Conservation (phyloP, 2,329 filamentous ascomycete species). For the Epichloe baconii region DNA sequence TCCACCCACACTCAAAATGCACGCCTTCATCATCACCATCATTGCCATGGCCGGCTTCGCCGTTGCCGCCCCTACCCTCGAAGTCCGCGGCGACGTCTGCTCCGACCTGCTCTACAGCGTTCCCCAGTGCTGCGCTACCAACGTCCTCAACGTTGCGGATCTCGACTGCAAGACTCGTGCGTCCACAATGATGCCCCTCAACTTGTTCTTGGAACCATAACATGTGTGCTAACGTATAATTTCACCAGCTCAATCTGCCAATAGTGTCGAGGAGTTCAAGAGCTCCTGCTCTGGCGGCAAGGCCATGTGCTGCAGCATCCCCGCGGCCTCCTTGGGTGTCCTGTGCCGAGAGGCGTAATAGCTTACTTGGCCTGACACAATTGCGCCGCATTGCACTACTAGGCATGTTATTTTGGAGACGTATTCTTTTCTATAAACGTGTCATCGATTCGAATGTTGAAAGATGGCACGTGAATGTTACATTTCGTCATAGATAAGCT, state of each 20-base stretch:
- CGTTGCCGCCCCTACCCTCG: conserved; percentile 1
- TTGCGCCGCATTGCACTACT: too few species aligned
- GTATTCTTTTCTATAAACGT: background rate
- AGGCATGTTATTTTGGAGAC: background rate
- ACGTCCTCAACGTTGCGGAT: conserved; percentile 3
- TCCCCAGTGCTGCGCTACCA: conserved; percentile 5
- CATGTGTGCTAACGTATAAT: background rate
- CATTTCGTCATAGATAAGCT: background rate
- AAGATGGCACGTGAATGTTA: background rate
- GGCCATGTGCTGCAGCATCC: conserved; percentile 6
- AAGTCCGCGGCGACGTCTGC: conserved; percentile 1
- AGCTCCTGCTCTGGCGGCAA: background rate
- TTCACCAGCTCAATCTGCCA: background rate
- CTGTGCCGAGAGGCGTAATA: background rate
- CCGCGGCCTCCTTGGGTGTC: conserved; percentile 2
- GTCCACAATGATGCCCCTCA: background rate
- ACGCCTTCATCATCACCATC: conserved; percentile 1
- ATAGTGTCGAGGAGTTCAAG: conserved; percentile 1
- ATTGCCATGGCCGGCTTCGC: conserved; percentile 1
- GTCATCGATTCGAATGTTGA: background rate
- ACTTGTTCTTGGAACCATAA: background rate
- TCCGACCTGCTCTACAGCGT: conserved; percentile 1
- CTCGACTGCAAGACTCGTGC: conserved; percentile 6
- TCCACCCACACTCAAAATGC: conserved; percentile 1
- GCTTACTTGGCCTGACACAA: background rate